A percentile compares a stretch with the other conserved stretches of the same genome.
Evolutionary conservation across 495 filamentous ascomycete species (phyloP).

Genomic region (Monascus purpureus): DNA sequence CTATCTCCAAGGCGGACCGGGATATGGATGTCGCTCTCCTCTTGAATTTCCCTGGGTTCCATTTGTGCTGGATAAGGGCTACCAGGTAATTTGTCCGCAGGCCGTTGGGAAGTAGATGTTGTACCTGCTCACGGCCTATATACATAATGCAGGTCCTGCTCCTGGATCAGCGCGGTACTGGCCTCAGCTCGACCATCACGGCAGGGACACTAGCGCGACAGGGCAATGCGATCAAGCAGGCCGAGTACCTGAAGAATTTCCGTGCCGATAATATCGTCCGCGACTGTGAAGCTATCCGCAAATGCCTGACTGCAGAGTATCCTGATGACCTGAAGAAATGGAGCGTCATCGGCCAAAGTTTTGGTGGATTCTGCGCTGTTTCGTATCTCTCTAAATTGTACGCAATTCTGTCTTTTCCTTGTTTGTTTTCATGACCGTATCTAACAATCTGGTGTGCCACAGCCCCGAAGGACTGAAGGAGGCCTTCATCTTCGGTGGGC

Average conservation of each 20-base stretch:
- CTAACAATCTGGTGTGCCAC: neutral
- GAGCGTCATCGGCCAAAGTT: slow-evolving; percentile 78
- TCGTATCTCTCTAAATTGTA: slow-evolving; percentile 70
- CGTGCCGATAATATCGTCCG: slow-evolving; percentile 80
- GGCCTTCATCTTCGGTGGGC: slow-evolving; percentile 69
- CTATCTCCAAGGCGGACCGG: slow-evolving; percentile 66
- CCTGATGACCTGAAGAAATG: slow-evolving; percentile 63
- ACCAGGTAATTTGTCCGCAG: slow-evolving; percentile 37
- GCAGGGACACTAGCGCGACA: slow-evolving; percentile 50
- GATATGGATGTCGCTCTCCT: slow-evolving; percentile 57
- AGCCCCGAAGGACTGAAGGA: slow-evolving; percentile 65
- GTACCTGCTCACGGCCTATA: neutral
- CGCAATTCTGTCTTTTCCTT: slow-evolving; percentile 9
- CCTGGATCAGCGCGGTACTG: slow-evolving; percentile 82
- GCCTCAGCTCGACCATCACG: slow-evolving; percentile 65
- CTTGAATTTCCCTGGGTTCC: slow-evolving; percentile 55
- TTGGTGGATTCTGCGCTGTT: slow-evolving; percentile 73
- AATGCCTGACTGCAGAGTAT: slow-evolving; percentile 53
- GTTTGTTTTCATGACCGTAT: neutral
- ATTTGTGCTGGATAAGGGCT: slow-evolving; percentile 63
- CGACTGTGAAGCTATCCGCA: slow-evolving; percentile 76
- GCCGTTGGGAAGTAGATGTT: neutral
- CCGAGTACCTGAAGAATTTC: slow-evolving; percentile 71
- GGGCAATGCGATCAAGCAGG: slow-evolving; percentile 52
- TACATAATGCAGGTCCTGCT: slow-evolving; percentile 62